Percentiles rank a stretch among this genome's conserved stretches.
phyloP scores from a whole-genome alignment of 1,284 basidiomycete species.

The Sutorius eximius region DNA sequence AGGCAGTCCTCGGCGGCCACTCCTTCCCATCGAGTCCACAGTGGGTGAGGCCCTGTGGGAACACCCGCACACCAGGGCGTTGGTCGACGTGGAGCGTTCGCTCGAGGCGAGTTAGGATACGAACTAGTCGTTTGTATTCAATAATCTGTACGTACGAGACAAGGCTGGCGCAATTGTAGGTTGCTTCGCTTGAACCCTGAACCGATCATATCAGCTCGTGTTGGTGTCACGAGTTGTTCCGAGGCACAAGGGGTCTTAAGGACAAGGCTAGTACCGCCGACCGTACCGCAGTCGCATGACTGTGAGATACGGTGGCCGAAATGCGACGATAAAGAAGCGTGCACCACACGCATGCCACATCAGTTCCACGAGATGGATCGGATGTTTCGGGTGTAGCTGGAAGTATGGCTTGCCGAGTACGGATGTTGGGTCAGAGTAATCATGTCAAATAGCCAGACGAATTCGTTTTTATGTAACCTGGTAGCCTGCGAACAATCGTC shows the following conservation, averaged over 20 bases:
- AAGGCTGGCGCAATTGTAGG: background rate
- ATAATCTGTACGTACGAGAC: constrained; percentile 1
- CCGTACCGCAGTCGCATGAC: background rate
- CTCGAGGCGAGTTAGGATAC: constrained; percentile 38
- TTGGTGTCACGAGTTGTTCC: constrained; percentile 9
- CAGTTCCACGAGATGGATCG: constrained; percentile 14
- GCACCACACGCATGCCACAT: constrained; percentile 8
- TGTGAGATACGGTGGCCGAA: constrained; percentile 18
- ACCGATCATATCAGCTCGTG: background rate
- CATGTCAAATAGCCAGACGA: background rate
- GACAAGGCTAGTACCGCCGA: background rate
- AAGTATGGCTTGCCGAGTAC: background rate
- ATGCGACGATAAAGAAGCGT: background rate
- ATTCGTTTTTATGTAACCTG: constrained; percentile 30
- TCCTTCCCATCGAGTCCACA: constrained; percentile 60
- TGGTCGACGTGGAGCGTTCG: constrained; percentile 66
- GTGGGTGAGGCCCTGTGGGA: constrained; percentile 63
- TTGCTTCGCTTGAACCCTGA: background rate
- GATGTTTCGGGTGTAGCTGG: constrained; percentile 6
- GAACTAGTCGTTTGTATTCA: background rate
- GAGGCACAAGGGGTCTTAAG: constrained; percentile 1
- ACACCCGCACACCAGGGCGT: constrained; percentile 65
- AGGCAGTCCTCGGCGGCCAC: constrained; percentile 71
- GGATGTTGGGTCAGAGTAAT: constrained; percentile 2
- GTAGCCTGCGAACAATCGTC: constrained; percentile 15